Evolutionary conservation across 352 stramenopile genomes (phyloP).

Genomic region (Globisporangium heterothallicum): DNA sequence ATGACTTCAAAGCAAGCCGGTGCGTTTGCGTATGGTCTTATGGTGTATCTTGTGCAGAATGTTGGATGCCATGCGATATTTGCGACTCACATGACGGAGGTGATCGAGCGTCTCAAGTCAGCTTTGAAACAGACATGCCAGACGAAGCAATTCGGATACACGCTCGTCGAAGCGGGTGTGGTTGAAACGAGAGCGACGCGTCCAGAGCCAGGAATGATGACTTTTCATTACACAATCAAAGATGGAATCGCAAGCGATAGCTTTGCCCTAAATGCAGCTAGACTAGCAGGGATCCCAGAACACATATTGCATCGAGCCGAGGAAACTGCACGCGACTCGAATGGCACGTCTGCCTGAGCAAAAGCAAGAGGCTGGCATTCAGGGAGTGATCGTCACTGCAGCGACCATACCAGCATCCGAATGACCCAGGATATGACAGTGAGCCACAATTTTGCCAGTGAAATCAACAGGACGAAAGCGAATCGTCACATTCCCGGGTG

Average conservation of each 20-base stretch:
- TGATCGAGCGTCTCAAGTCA: conserved; percentile 16
- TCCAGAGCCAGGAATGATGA: conserved; percentile 1
- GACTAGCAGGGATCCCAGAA: conserved; percentile 2
- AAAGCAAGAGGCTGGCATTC: too few species aligned
- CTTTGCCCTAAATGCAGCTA: conserved; percentile 3
- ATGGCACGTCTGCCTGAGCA: too few species aligned
- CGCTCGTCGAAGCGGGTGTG: not conserved
- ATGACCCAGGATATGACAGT: conserved; percentile 80
- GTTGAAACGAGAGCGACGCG: not conserved
- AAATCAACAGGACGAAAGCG: conserved; percentile 70
- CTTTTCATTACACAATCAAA: conserved; percentile 11
- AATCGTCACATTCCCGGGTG: conserved; percentile 75
- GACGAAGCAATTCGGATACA: conserved; percentile 2
- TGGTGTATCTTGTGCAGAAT: conserved; percentile 21
- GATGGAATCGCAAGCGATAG: conserved; percentile 29
- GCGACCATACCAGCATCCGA: conserved; percentile 80
- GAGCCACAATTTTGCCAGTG: conserved; percentile 48
- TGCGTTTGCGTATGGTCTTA: conserved; percentile 19
- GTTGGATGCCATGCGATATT: conserved; percentile 30
- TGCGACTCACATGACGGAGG: conserved; percentile 27
- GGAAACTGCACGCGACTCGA: not conserved
- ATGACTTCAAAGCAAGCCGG: conserved; percentile 22
- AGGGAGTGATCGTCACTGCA: conserved; percentile 39
- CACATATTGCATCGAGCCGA: conserved; percentile 1
- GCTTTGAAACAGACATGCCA: conserved; percentile 4